A percentile compares a stretch with the other conserved stretches of the same genome.
Evolutionary conservation across 176 grass and related monocot species (phyloP).

Genomic region (Avena atlantica): DNA sequence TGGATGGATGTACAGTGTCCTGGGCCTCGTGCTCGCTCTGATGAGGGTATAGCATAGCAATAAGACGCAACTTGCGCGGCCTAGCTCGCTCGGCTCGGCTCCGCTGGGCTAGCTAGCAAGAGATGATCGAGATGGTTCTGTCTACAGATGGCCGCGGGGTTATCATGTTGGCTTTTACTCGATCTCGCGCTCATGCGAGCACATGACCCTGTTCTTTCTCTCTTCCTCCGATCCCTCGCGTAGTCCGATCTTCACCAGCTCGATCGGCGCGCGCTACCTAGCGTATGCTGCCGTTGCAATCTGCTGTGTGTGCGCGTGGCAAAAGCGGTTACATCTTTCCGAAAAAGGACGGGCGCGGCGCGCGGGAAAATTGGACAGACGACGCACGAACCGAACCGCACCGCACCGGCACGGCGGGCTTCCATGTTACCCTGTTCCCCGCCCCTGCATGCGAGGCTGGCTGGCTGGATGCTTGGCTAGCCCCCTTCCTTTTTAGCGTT

Average conservation of each 20-base stretch:
- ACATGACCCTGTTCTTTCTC: conserved; percentile 46
- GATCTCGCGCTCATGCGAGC: conserved; percentile 29
- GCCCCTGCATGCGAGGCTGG: background rate
- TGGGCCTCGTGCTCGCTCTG: background rate
- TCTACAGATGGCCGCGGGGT: background rate
- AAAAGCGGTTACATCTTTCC: conserved; percentile 40
- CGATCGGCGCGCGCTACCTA: background rate
- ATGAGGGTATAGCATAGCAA: too few species aligned
- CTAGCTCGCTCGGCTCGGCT: background rate
- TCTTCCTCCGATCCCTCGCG: background rate
- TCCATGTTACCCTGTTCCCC: conserved; percentile 57
- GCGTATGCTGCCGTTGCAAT: background rate
- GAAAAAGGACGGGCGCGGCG: conserved; percentile 4
- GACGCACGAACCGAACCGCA: background rate
- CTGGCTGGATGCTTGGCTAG: too few species aligned
- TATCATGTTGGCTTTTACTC: conserved; percentile 51
- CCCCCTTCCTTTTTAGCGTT: background rate
- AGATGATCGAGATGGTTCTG: background rate
- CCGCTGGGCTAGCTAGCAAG: background rate
- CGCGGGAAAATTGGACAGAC: conserved; percentile 23
- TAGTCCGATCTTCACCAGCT: background rate
- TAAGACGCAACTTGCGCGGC: background rate
- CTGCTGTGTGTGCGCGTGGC: background rate
- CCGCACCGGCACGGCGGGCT: conserved; percentile 32
- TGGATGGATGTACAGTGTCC: background rate